Base-by-base conservation (phyloP, 2,329 filamentous ascomycete species). In the Fonsecaea erecta region DNA sequence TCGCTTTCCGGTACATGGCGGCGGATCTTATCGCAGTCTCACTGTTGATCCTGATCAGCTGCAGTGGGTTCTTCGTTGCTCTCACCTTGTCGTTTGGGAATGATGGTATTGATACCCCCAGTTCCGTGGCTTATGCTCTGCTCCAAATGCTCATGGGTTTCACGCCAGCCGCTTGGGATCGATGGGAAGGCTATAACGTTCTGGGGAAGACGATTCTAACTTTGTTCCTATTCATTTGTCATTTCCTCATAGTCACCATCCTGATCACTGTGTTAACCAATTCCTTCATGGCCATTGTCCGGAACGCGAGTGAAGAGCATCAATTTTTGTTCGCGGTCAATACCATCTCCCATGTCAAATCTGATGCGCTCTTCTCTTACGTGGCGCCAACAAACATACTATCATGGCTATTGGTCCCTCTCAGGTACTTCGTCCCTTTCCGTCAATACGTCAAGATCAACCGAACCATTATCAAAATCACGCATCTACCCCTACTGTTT, bases 131-230 rank as follows among this genome's bases (percentile, higher is more conserved):
- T 4, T 98, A 94, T 77, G 90, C 90, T 70, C 88, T 97, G 60
- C 96, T 98, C 72, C 93, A 97, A 79, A 90, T 97, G 66, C 78
- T 97, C 40, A 96, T 97, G 92, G 94, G 94, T 8, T 98, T 96
- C 75, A 97, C 93, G 0, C 94, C 94, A 11, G 92, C 94, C 14
- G 94, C 93, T 3, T 98, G 94, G 94, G 91, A 96, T 66, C 86
- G 86, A 35, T 96, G 89, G 96, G 88, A 88, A 74, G 87, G 74
- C 75, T 96, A 95, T 76, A 95, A 94, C 73, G 80, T 87, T 68
- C 80, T 97, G 28, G 94, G 93, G 9, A 91, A 89, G 73, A 80
- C 84, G 1, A 83, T 97, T 43, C 80, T 97, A 75, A 88, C 88
- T 2, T 77, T 96, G 9, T 97, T 97, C 75, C 83, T 98, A 43